These are phyloP conservation scores for Zygnema cylindricum DNA, from an alignment of 139 green algal genomes.

Conservation along the genomic window DNA sequence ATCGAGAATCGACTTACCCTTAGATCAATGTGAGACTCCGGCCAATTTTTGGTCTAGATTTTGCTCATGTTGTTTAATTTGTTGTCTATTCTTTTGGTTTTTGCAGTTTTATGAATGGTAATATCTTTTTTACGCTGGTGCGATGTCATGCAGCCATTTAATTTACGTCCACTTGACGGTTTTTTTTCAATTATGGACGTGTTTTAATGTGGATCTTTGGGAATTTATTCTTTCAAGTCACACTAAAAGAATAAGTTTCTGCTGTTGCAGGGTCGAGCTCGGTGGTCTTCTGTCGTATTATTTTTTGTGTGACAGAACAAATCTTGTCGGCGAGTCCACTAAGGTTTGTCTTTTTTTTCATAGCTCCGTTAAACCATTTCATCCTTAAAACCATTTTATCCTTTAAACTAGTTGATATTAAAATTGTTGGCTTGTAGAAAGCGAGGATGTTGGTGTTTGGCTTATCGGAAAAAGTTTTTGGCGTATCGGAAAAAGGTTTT, in stretches of 20 bases:
- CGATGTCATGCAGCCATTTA: too few relatives aligned
- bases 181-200: neutral
- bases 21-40: conserved; percentile 42
- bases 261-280: conserved; percentile 72
- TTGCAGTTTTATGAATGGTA: too few relatives aligned
- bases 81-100: neutral
- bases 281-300: conserved; percentile 86
- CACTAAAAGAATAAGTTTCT: neutral
- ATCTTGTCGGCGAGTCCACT: conserved; percentile 61
- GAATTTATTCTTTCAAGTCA: neutral
- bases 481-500: neutral
- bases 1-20: conserved; percentile 50
- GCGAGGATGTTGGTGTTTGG: neutral
- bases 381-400: neutral
- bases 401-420: neutral
- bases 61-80: neutral
- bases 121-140: too few relatives aligned
- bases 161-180: conserved; percentile 20
- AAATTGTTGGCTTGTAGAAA: neutral
- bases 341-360: conserved; percentile 61
- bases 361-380: neutral
- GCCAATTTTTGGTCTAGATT: neutral
- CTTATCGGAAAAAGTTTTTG: neutral
- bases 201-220: neutral
- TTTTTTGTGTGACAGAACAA: conserved; percentile 85